phyloP scores from a whole-genome alignment of 495 filamentous ascomycete genomes.

The Xylaria curta region DNA sequence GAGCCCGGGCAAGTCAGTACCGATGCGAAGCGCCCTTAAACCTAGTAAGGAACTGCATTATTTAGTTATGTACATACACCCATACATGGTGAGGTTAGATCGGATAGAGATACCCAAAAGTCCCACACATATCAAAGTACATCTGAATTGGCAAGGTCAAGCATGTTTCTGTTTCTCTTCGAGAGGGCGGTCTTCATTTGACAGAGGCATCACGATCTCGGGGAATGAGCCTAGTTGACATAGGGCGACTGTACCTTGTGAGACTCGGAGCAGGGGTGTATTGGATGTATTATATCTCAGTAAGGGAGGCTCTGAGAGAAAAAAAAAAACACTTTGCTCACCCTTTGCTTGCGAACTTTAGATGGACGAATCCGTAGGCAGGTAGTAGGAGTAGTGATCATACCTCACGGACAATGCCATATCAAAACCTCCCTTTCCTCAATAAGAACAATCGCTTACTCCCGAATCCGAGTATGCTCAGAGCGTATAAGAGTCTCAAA shows the following conservation, averaged over 20 bases:
- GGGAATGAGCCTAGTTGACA: background rate
- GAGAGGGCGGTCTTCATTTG: background rate
- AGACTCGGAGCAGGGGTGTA: background rate
- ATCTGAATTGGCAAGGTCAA: background rate
- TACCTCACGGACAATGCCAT: background rate
- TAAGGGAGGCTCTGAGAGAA: background rate
- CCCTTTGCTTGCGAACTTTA: background rate
- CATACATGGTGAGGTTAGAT: background rate
- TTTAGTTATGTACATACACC: background rate
- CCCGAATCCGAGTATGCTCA: background rate
- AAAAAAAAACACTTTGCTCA: background rate
- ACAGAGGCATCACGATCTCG: background rate
- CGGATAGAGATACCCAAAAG: conserved; percentile 11
- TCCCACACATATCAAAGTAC: background rate
- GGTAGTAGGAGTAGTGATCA: too few species aligned
- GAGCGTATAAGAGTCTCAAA: background rate
- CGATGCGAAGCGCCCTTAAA: background rate
- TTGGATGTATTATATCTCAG: background rate
- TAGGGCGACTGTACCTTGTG: background rate
- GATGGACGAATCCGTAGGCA: too few species aligned
- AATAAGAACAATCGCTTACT: background rate
- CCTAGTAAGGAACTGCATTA: background rate
- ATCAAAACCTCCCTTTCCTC: background rate
- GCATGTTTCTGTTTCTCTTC: background rate
- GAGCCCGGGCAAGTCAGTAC: conserved; percentile 1